Conservation (phyloP, 2,329 filamentous ascomycete species). For the Neofusicoccum laricinum region DNA sequence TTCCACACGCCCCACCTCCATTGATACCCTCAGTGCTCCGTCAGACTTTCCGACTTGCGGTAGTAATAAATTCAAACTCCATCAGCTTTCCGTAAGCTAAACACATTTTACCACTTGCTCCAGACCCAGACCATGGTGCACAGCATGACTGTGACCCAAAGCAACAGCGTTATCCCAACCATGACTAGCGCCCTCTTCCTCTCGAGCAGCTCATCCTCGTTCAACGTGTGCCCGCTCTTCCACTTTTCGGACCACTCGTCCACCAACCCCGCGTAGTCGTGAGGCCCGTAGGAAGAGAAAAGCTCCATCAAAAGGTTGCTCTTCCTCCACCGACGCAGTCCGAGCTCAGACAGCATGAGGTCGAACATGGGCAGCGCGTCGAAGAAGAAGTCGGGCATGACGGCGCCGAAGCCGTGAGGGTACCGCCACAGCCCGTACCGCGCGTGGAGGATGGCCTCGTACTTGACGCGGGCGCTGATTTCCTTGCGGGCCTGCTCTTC, state of each 20-base stretch:
- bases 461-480: neutral
- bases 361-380: conserved; percentile 27
- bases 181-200: neutral
- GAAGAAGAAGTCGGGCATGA: conserved; percentile 31
- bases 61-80: neutral
- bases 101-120: neutral
- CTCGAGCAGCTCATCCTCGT: too few relatives aligned
- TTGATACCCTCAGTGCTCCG: neutral
- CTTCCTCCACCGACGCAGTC: conserved; percentile 21
- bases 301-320: conserved; percentile 24
- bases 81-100: too few relatives aligned
- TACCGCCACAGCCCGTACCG: conserved; percentile 32
- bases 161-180: neutral
- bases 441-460: conserved; percentile 29
- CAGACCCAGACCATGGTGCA: neutral
- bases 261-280: conserved; percentile 27
- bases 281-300: conserved; percentile 24
- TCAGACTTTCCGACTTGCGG: neutral
- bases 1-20: neutral
- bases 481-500: neutral
- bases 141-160: neutral
- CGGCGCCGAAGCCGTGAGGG: conserved; percentile 28
- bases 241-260: conserved; percentile 21
- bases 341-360: neutral
- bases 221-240: neutral